Evolutionary conservation across 768 basidiomycete genomes (phyloP).

Genomic region (Suillus sp.): DNA sequence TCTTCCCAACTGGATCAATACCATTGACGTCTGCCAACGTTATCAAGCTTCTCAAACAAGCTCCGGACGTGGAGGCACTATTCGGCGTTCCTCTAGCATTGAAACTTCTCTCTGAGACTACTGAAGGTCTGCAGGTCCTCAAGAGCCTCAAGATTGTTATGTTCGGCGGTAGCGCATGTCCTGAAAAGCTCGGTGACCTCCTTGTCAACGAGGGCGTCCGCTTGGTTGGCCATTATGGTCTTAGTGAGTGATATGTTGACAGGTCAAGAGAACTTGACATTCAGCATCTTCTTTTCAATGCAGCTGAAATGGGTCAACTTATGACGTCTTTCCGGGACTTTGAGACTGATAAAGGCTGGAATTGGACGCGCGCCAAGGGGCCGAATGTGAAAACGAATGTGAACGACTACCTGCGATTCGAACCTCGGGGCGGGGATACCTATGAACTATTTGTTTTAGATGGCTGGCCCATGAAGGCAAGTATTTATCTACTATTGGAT

Average conservation of each 20-base stretch:
- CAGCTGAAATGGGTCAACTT: constrained; percentile 39
- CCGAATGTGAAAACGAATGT: constrained; percentile 21
- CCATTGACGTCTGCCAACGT: constrained; percentile 51
- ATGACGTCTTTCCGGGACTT: constrained; percentile 53
- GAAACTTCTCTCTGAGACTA: constrained; percentile 50
- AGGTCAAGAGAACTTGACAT: not conserved
- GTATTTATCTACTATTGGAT: constrained; percentile 25
- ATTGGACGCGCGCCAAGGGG: constrained; percentile 46
- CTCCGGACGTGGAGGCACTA: constrained; percentile 35
- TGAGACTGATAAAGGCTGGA: constrained; percentile 55
- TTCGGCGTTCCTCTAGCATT: constrained; percentile 42
- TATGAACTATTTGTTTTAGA: constrained; percentile 53
- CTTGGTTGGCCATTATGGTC: constrained; percentile 51
- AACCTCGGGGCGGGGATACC: constrained; percentile 41
- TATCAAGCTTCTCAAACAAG: constrained; percentile 37
- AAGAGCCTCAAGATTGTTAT: constrained; percentile 48
- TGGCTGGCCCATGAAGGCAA: constrained; percentile 52
- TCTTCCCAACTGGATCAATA: constrained; percentile 43
- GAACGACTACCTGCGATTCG: constrained; percentile 43
- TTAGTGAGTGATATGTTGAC: constrained; percentile 36
- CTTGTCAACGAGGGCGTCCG: constrained; percentile 51
- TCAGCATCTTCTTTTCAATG: not conserved
- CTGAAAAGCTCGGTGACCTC: constrained; percentile 55
- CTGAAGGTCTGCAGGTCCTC: constrained; percentile 45
- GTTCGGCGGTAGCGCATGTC: constrained; percentile 54